Evolutionary conservation across 345 rosid genomes (phyloP), one percentile per base, ranked within the genome.

Genomic region (Lepidium africanum): DNA sequence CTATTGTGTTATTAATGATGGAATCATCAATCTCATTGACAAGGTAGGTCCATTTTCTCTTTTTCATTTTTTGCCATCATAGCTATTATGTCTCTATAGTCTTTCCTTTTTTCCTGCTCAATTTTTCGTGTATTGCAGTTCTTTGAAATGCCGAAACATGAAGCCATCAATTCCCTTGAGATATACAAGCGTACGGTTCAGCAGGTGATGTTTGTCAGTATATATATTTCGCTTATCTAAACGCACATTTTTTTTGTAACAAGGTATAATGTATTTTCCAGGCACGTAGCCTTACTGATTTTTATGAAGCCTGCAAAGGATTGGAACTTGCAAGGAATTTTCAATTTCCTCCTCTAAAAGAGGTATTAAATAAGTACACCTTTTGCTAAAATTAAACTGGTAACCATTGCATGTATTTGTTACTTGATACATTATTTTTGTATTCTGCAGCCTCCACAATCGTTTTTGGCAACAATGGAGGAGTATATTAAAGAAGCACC

Each of bases 401-500:
- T 15, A 10, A 45, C 10, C 9, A 19, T 38, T 47, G 38, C 41
- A 36, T 63, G 64, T 39, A 37, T 17, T 14, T 19, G 15, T 41
- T 53, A 43, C 56, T 49, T 16, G 8, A 25, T 45, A 37, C 25
- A 57, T 59, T 0, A 21, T 42, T 19, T 47, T 17, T 63, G 17
- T 46, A 63, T 43, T 63, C 38, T 80, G 23, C 74, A 95, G 99
- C 99, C 98, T 17, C 99, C 99, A 36, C 97, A 89, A 77, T 89
- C 96, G 33, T 94, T 94, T 70, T 89, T 94, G 69, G 77, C 72
- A 11, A 91, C 97, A 70, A 94, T 94, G 99, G 97, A 91, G 79
- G 99, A 94, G 82, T 94, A 94, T 72, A 89, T 94, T 70, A 83
- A 68, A 80, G 99, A 94, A 82, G 99, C 99, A 41, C 99, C 99